Evolutionary conservation across 108 stramenopile genomes (phyloP).

Genomic region (Skeletonema marinoi): DNA sequence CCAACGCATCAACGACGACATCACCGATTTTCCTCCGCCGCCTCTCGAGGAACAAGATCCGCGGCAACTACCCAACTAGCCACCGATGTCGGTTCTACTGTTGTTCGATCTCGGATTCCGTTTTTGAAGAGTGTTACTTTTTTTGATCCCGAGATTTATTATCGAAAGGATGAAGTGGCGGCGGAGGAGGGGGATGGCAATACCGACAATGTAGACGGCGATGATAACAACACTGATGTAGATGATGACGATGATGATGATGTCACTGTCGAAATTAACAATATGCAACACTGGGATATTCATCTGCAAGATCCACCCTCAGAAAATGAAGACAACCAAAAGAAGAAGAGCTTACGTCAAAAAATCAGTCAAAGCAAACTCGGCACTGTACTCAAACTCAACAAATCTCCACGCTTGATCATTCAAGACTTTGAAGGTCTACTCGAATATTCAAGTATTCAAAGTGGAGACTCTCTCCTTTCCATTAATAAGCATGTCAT

Average conservation of each 20-base stretch:
- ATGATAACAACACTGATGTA: background rate
- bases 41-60: background rate
- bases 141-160: background rate
- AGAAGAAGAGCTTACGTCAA: background rate
- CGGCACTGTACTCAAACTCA: background rate
- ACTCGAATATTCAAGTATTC: conserved; percentile 26
- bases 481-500: conserved; percentile 35
- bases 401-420: background rate
- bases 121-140: conserved; percentile 44
- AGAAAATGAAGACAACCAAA: background rate
- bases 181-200: background rate
- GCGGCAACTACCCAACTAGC: conserved; percentile 38
- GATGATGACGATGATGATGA: conserved; percentile 21
- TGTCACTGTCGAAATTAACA: background rate
- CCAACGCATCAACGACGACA: background rate
- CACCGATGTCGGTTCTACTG: conserved; percentile 39
- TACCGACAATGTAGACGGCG: background rate
- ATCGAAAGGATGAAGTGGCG: background rate
- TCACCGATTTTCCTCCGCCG: background rate
- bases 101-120: conserved; percentile 31
- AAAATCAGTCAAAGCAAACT: background rate
- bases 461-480: conserved; percentile 33
- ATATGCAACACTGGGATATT: background rate
- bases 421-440: conserved; percentile 5
- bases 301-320: background rate